A percentile compares a stretch with the other conserved stretches of the same genome.
Evolutionary conservation across 2,329 filamentous ascomycete species (phyloP).

Genomic region (Talaromyces funiculosus): DNA sequence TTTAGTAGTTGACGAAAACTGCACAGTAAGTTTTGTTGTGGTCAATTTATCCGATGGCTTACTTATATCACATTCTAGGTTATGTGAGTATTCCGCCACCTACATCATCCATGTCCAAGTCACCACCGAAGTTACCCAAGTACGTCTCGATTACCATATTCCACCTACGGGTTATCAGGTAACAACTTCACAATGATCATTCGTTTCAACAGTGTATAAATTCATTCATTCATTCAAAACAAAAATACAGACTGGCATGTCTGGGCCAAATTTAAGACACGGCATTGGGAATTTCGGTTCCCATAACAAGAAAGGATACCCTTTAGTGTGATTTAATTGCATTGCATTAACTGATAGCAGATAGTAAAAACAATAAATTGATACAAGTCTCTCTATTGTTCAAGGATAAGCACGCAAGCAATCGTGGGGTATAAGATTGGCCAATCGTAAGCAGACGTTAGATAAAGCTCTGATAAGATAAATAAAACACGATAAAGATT

Average conservation of each 20-base stretch:
- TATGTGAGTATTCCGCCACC: conserved; percentile 23
- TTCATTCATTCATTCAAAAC: neutral
- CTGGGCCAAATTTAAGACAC: neutral
- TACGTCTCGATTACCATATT: too few relatives aligned
- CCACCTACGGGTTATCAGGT: neutral
- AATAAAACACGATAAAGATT: conserved; percentile 4
- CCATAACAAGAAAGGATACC: neutral
- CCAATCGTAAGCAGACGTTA: neutral
- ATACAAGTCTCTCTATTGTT: neutral
- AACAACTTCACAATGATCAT: neutral
- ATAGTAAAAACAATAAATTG: neutral
- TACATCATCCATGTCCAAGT: conserved; percentile 1
- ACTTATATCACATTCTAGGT: conserved; percentile 19
- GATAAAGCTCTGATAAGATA: neutral
- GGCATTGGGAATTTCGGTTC: neutral
- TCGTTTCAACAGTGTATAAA: neutral
- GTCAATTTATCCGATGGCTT: neutral
- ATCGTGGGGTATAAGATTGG: neutral
- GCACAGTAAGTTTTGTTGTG: conserved; percentile 29
- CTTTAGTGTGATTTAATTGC: neutral
- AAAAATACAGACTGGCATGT: neutral
- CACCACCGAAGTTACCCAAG: neutral
- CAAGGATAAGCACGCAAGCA: neutral
- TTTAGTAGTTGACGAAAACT: conserved; percentile 42
- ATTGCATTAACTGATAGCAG: neutral